Evolutionary conservation across 306 rosid species (phyloP).

Genomic region (Lupinus albus): DNA sequence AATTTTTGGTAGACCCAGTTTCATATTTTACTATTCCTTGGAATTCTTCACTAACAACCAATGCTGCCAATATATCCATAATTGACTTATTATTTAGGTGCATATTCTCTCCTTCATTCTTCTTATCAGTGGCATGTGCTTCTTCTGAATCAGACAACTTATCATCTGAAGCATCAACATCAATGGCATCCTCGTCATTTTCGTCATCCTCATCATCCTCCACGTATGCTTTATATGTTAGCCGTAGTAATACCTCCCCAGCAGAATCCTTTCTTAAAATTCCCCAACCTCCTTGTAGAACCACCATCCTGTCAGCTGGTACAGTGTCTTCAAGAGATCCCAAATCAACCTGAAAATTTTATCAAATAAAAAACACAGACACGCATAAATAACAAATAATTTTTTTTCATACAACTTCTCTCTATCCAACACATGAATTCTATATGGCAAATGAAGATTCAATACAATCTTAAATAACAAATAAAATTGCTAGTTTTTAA

Average conservation of each 20-base stretch:
- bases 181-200: slow-evolving; percentile 46
- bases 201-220: slow-evolving; percentile 98
- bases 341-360: slow-evolving; percentile 71
- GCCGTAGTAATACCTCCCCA: slow-evolving; percentile 88
- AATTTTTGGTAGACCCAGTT: slow-evolving; percentile 55
- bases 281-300: slow-evolving; percentile 80
- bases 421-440: not conserved
- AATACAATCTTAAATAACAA: no score
- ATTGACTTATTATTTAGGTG: slow-evolving; percentile 69
- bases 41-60: slow-evolving; percentile 95
- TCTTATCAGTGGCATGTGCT: slow-evolving; percentile 40
- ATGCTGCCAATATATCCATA: slow-evolving; percentile 94
- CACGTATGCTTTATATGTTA: slow-evolving; percentile 96
- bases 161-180: slow-evolving; percentile 74
- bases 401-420: no score
- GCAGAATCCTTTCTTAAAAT: slow-evolving; percentile 68
- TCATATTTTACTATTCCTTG: slow-evolving; percentile 95
- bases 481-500: no score
- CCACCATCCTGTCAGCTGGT: slow-evolving; percentile 90
- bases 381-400: no score
- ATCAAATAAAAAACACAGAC: slow-evolving; percentile 25
- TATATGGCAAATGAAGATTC: not conserved
- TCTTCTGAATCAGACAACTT: slow-evolving; percentile 77
- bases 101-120: slow-evolving; percentile 40
- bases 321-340: slow-evolving; percentile 94